These are phyloP conservation scores for Rauvolfia tetraphylla DNA, from an alignment of 257 asterid species.

Conservation along the genomic window DNA sequence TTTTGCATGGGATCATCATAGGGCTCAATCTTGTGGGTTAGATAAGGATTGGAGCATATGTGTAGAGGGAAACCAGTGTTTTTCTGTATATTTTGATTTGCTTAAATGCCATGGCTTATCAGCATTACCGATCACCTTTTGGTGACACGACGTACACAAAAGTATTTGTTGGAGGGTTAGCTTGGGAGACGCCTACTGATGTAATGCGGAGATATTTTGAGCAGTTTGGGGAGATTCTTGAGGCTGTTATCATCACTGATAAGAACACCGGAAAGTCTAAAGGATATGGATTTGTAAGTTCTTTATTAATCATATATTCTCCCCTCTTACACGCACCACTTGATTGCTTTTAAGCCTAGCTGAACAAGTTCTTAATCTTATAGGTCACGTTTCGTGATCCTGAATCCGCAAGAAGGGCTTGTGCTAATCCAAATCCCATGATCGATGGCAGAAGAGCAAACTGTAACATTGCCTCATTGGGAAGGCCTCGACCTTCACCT, in stretches of 20 bases:
- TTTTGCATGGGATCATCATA: neutral
- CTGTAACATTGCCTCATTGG: slow-evolving; percentile 89
- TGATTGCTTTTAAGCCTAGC: neutral
- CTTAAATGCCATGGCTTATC: slow-evolving; percentile 62
- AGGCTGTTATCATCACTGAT: slow-evolving; percentile 93
- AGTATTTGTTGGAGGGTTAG: slow-evolving; percentile 95
- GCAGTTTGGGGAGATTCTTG: slow-evolving; percentile 91
- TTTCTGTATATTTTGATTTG: neutral
- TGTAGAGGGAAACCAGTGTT: neutral
- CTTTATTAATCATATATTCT: neutral
- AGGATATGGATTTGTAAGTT: slow-evolving; percentile 93
- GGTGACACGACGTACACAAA: slow-evolving; percentile 93
- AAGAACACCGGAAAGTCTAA: slow-evolving; percentile 92
- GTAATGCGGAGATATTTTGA: slow-evolving; percentile 74
- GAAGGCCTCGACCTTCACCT: slow-evolving; percentile 90
- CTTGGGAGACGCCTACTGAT: slow-evolving; percentile 96
- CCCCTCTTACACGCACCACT: neutral
- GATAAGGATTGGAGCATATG: neutral
- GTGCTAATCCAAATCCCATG: slow-evolving; percentile 78
- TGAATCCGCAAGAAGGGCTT: slow-evolving; percentile 80
- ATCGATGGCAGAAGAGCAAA: slow-evolving; percentile 94
- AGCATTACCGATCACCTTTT: slow-evolving; percentile 93
- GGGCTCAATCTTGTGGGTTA: neutral
- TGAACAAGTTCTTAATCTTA: neutral
- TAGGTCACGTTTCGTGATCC: slow-evolving; percentile 93